phyloP scores from a whole-genome alignment of 1,139 yeast genomes.

The Trichomonascaceae sp. region DNA sequence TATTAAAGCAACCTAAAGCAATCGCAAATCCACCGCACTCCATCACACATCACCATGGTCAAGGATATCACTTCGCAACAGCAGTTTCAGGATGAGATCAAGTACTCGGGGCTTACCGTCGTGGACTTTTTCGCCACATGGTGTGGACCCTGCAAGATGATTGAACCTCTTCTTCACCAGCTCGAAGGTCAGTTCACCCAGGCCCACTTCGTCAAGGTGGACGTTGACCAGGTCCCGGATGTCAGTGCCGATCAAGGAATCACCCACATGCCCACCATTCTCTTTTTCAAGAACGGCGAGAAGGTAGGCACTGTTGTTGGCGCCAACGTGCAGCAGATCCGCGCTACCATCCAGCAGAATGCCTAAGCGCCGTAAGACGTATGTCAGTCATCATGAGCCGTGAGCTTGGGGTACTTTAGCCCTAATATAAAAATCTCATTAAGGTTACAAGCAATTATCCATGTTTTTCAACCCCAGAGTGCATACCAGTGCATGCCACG shows the following conservation, averaged over 20 bases:
- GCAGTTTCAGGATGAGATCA: conserved; percentile 14
- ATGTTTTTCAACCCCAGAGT: too few relatives aligned
- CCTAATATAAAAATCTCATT: too few relatives aligned
- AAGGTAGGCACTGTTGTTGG: conserved; percentile 67
- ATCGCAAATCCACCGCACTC: too few relatives aligned
- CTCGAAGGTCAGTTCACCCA: conserved; percentile 42
- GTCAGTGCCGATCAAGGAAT: conserved; percentile 65
- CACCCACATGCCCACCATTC: conserved; percentile 81
- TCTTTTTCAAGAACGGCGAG: conserved; percentile 66
- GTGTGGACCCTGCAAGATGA: conserved; percentile 97
- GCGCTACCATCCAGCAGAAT: conserved; percentile 40
- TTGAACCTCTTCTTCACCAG: conserved; percentile 81
- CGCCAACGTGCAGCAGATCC: conserved; percentile 74
- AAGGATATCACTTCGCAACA: conserved; percentile 9
- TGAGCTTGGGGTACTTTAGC: too few relatives aligned
- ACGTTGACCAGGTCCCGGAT: conserved; percentile 65
- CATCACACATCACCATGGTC: too few relatives aligned
- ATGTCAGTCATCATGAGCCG: too few relatives aligned
- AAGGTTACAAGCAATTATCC: too few relatives aligned
- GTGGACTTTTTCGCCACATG: conserved; percentile 91
- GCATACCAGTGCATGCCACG: too few relatives aligned
- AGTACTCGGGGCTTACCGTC: conserved; percentile 31
- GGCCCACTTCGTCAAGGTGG: conserved; percentile 70
- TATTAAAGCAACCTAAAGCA: too few relatives aligned
- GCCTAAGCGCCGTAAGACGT: too few relatives aligned